Evolutionary conservation across 805 yeast species (phyloP).

Genomic region (Cephaloascus albidus): DNA sequence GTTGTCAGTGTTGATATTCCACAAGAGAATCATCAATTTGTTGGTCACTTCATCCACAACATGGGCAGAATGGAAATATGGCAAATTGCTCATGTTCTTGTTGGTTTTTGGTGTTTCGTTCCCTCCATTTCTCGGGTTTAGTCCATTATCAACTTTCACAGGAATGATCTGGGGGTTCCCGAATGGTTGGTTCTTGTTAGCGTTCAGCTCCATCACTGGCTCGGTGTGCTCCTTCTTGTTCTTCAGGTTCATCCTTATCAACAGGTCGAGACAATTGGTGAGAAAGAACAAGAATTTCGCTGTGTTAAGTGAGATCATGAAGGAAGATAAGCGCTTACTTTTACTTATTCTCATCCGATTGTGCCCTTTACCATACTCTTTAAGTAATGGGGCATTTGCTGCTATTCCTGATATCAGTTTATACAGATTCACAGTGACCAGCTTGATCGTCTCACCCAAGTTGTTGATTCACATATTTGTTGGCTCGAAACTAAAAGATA

Average conservation of each 20-base stretch:
- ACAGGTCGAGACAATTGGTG: slow-evolving; percentile 53
- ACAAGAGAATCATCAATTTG: slow-evolving; percentile 21
- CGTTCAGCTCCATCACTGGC: slow-evolving; percentile 62
- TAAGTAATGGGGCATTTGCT: slow-evolving; percentile 88
- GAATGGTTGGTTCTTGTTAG: slow-evolving; percentile 70
- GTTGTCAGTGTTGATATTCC: slow-evolving; percentile 19
- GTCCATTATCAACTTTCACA: slow-evolving; percentile 51
- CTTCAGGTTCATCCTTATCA: slow-evolving; percentile 49
- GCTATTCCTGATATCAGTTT: slow-evolving; percentile 71
- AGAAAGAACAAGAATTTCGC: slow-evolving; percentile 54
- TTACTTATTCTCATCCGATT: slow-evolving; percentile 66
- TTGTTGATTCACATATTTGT: slow-evolving; percentile 65
- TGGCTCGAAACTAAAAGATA: slow-evolving; percentile 62
- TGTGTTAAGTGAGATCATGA: slow-evolving; percentile 66
- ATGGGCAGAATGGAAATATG: slow-evolving; percentile 29
- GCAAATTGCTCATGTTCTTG: slow-evolving; percentile 36
- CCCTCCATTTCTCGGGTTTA: slow-evolving; percentile 86
- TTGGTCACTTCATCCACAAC: slow-evolving; percentile 34
- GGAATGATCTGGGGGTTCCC: slow-evolving; percentile 83
- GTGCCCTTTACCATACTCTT: slow-evolving; percentile 89
- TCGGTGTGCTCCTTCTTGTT: slow-evolving; percentile 65
- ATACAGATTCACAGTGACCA: slow-evolving; percentile 58
- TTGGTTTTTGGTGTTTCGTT: slow-evolving; percentile 64
- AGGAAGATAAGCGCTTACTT: slow-evolving; percentile 58
- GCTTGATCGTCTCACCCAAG: slow-evolving; percentile 74